Conservation (phyloP, 2,329 filamentous ascomycete species). For the Zalaria sp. region DNA sequence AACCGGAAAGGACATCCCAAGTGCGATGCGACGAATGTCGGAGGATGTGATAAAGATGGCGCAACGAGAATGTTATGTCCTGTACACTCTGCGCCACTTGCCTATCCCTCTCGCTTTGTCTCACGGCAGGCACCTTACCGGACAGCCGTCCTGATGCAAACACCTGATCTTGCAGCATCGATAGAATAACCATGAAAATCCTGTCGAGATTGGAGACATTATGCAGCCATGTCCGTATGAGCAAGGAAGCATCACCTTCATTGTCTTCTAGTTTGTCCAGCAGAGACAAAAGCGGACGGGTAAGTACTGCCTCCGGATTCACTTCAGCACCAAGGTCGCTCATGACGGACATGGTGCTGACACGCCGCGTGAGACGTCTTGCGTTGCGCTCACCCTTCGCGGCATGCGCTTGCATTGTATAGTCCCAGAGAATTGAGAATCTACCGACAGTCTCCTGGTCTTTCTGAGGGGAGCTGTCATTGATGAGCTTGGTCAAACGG, state of each 20-base stretch:
- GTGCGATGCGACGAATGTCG: conserved; percentile 52
- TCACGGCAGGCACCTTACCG: neutral
- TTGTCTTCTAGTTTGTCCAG: conserved; percentile 66
- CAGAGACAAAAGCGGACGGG: conserved; percentile 66
- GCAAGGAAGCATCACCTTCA: conserved; percentile 59
- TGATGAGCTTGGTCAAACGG: conserved; percentile 2
- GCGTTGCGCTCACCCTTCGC: conserved; percentile 6
- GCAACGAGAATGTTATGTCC: conserved; percentile 64
- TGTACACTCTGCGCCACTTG: conserved; percentile 20
- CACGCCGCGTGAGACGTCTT: conserved; percentile 12
- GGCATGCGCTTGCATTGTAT: conserved; percentile 34
- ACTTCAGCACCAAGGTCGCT: conserved; percentile 32
- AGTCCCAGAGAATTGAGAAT: conserved; percentile 72
- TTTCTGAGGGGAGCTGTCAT: neutral
- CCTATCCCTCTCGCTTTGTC: conserved; percentile 5
- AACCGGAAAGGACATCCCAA: conserved; percentile 33
- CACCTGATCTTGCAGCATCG: conserved; percentile 6
- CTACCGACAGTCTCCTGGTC: conserved; percentile 45
- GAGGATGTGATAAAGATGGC: conserved; percentile 59
- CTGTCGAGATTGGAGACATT: conserved; percentile 39
- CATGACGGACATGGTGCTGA: conserved; percentile 13
- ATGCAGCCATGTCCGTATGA: conserved; percentile 69
- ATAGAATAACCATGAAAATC: conserved; percentile 23
- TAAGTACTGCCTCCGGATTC: conserved; percentile 60
- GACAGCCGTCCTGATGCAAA: conserved; percentile 2